Base-by-base conservation (phyloP, 2,329 filamentous ascomycete species). In the Penicillium olsonii region DNA sequence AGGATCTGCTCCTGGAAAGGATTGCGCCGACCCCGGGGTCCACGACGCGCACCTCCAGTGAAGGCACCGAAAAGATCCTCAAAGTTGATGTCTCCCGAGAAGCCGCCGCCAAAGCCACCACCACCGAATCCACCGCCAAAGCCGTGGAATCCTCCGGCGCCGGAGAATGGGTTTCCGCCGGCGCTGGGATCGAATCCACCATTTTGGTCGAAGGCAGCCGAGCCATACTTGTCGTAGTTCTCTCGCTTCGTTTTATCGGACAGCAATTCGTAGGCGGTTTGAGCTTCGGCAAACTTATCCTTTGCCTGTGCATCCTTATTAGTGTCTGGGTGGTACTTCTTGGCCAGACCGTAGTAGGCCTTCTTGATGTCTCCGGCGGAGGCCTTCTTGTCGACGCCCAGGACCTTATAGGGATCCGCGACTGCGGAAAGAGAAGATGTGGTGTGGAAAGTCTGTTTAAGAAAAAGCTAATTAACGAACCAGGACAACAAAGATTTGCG, bases 321-420 rank as follows among this genome's bases (percentile, higher is more conserved):
- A 29, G 94, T 97, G 69, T 99, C 94, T 8, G 94, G 94, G 65
- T 99, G 94, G 69, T 84, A 99, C 68, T 97, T 99, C 74, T 99
- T 99, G 17, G 94, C 94, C 51, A 97, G 79, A 42, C 92, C 90
- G 69, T 99, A 99, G 77, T 99, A 99, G 3, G 94, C 92, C 72
- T 96, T 97, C 71, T 99, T 99, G 69, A 99, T 97, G 29, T 97
- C 92, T 52, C 84, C 78, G 3, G 90, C 77, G 1, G 89, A 85
- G n/a, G 94, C 90, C 54, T 74, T 81, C 70, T 92, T 95, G 64
- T 78, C 78, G 24, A 99, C 90, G 12, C 94, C 94, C 22, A 99
- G 84, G 4, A 88, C 82, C 57, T 84, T 83, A 72, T 99, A 99
- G 1, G 94, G 94, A 64, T 99, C 88, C 68, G 89, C 83, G 37